A percentile compares a stretch with the other conserved stretches of the same genome.
These are phyloP conservation scores for Talaromyces sp. DNA, from an alignment of 2,329 filamentous ascomycete species.

Conservation along the genomic window DNA sequence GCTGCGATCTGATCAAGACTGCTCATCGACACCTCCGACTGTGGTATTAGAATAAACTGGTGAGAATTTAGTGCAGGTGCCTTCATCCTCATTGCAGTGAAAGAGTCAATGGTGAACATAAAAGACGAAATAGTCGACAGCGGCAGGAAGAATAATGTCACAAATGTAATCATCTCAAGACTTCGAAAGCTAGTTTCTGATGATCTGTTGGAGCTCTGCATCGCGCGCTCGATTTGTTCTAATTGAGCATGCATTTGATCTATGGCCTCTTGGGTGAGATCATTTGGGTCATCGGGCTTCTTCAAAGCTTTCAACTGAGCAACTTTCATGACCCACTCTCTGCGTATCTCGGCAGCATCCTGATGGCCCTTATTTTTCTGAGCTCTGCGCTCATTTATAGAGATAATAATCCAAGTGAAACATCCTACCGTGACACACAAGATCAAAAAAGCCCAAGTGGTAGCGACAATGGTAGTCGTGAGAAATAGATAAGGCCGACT, in stretches of 20 bases:
- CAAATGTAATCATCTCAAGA: not conserved
- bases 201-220: not conserved
- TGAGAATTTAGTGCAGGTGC: not conserved
- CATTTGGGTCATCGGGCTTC: not conserved
- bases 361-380: not conserved
- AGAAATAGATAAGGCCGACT: not conserved
- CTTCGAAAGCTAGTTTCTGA: not conserved
- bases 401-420: not conserved
- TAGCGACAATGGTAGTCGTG: not conserved
- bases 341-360: not conserved
- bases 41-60: not conserved
- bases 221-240: not conserved
- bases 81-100: not conserved
- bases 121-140: not conserved
- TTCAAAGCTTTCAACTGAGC: not conserved
- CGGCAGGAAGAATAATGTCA: not conserved
- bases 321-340: not conserved
- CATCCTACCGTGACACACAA: not conserved
- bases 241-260: not conserved
- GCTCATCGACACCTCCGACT: not conserved
- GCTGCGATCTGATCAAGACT: not conserved
- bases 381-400: not conserved
- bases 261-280: not conserved
- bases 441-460: not conserved
- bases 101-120: not conserved